phyloP scores from a whole-genome alignment of 805 yeast genomes.

The Yarrowia keelungensis region DNA sequence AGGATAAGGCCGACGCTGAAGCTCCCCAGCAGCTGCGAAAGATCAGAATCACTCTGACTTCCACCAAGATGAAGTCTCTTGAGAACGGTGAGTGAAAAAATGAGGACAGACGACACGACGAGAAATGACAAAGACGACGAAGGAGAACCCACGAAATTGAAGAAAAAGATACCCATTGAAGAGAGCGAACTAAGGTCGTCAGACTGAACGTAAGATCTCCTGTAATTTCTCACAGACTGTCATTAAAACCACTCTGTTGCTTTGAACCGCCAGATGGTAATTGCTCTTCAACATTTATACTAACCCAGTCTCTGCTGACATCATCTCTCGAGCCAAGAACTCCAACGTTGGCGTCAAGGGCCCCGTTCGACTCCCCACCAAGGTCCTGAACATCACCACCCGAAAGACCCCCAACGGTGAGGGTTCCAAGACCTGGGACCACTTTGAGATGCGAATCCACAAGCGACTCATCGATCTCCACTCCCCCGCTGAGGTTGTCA shows the following conservation, averaged over 20 bases:
- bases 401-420: constrained; percentile 99
- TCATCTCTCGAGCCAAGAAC: constrained; percentile 84
- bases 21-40: constrained; percentile 86
- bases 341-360: constrained; percentile 92
- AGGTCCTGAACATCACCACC: constrained; percentile 96
- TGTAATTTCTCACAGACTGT: too few relatives aligned
- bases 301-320: constrained; percentile 76
- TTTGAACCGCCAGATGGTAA: background rate
- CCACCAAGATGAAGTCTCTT: constrained; percentile 97
- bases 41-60: constrained; percentile 98
- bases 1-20: constrained; percentile 85
- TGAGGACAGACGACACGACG: background rate
- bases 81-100: constrained; percentile 61
- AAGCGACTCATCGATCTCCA: constrained; percentile 98
- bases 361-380: constrained; percentile 99
- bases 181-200: too few relatives aligned
- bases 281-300: background rate
- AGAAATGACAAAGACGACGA: too few relatives aligned
- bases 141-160: too few relatives aligned
- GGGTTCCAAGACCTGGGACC: constrained; percentile 99
- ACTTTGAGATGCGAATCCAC: constrained; percentile 99
- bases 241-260: too few relatives aligned
- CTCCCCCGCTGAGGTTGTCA: constrained; percentile 92
- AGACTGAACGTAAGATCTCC: too few relatives aligned
- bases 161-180: too few relatives aligned